These are phyloP conservation scores for Choanephora cucurbitarum DNA, from an alignment of 371 early-diverging fungal genomes.

Conservation along the genomic window DNA sequence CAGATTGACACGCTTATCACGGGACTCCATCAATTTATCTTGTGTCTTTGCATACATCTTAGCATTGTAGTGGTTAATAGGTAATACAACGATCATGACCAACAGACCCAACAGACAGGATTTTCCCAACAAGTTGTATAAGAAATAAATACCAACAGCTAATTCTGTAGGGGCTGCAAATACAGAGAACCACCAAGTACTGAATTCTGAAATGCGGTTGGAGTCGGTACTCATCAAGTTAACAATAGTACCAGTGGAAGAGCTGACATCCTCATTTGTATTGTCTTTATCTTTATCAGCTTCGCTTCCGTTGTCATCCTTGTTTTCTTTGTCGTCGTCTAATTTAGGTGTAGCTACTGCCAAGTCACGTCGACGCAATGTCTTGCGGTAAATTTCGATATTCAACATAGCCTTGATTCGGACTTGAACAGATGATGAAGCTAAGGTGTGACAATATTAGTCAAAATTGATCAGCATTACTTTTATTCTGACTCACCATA, in stretches of 20 bases:
- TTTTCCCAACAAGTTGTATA: constrained; percentile 66
- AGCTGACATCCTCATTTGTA: constrained; percentile 31
- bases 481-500: constrained; percentile 29
- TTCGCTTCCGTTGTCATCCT: constrained; percentile 6
- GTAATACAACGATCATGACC: constrained; percentile 55
- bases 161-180: constrained; percentile 63
- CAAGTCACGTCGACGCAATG: constrained; percentile 40
- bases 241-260: constrained; percentile 74
- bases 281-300: constrained; percentile 22
- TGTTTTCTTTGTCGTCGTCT: constrained; percentile 24
- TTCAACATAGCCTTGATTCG: constrained; percentile 53
- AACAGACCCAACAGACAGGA: constrained; percentile 68
- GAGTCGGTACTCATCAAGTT: constrained; percentile 89
- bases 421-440: constrained; percentile 44
- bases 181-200: constrained; percentile 56
- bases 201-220: constrained; percentile 62
- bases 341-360: constrained; percentile 36
- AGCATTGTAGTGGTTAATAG: constrained; percentile 57
- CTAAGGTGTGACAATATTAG: constrained; percentile 2
- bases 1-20: constrained; percentile 55
- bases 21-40: constrained; percentile 53
- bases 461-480: neutral
- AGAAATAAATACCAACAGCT: constrained; percentile 57
- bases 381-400: constrained; percentile 62
- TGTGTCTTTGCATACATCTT: constrained; percentile 53